phyloP scores from a whole-genome alignment of 176 grass and related monocot genomes.

The Rhynchospora breviuscula region DNA sequence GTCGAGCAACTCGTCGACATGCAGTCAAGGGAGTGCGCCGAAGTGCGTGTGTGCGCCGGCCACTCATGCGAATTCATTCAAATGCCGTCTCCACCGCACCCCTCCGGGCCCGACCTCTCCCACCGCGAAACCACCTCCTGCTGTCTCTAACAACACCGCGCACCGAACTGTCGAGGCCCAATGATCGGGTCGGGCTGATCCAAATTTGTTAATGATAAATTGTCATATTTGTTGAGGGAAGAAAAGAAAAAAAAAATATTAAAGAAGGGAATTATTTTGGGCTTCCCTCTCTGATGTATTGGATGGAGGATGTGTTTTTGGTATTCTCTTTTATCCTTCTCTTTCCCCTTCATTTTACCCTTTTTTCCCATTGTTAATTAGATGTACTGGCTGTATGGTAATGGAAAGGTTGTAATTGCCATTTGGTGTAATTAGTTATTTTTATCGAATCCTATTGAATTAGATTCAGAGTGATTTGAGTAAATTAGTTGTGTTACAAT shows the following conservation, averaged over 20 bases:
- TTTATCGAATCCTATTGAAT: slow-evolving; percentile 1
- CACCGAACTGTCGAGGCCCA: slow-evolving; percentile 52
- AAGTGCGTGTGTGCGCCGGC: slow-evolving; percentile 92
- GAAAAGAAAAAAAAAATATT: not conserved
- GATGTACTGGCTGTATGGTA: slow-evolving; percentile 7
- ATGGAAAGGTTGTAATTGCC: not conserved
- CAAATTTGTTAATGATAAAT: not conserved
- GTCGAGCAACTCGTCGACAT: slow-evolving; percentile 31
- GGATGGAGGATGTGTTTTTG: slow-evolving; percentile 12
- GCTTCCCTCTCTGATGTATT: slow-evolving; percentile 3
- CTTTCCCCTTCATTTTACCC: not conserved
- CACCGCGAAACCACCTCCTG: slow-evolving; percentile 11
- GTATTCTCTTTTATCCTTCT: slow-evolving; percentile 10
- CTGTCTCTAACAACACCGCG: slow-evolving; percentile 15
- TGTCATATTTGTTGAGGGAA: slow-evolving; percentile 4
- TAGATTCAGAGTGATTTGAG: not conserved
- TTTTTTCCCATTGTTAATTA: not conserved
- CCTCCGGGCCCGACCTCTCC: slow-evolving; percentile 2
- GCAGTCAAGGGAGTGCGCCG: slow-evolving; percentile 23
- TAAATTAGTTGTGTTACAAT: not conserved
- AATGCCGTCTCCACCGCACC: slow-evolving; percentile 82
- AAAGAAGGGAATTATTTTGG: slow-evolving; percentile 2
- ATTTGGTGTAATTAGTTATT: slow-evolving; percentile 1
- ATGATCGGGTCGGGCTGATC: slow-evolving; percentile 25
- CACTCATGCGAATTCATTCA: slow-evolving; percentile 77